Evolutionary conservation across 257 asterid genomes (phyloP).

Genomic region (Nicotiana undulata): DNA sequence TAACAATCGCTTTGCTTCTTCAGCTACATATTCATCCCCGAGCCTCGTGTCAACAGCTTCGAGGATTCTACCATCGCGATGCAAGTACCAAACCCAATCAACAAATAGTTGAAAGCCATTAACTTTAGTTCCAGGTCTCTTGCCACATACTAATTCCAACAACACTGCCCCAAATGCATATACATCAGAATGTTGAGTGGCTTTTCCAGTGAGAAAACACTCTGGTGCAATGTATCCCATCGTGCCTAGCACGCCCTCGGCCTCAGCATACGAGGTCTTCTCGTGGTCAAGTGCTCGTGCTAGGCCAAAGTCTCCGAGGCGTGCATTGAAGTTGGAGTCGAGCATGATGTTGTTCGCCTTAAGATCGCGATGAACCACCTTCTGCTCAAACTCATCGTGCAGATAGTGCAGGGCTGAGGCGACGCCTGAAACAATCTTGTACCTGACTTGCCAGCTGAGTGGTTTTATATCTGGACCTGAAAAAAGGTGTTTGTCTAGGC

Average conservation of each 20-base stretch:
- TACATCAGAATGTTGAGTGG: background rate
- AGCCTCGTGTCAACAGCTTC: background rate
- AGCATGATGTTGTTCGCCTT: background rate
- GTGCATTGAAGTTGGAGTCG: background rate
- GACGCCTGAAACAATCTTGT: background rate
- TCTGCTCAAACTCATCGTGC: background rate
- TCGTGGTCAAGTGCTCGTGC: background rate
- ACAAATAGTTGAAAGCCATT: background rate
- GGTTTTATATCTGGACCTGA: background rate
- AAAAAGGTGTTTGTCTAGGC: background rate
- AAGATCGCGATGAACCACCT: background rate
- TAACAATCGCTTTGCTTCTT: constrained; percentile 27
- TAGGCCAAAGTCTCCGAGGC: background rate
- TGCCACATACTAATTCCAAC: background rate
- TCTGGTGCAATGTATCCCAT: background rate
- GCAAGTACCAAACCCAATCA: background rate
- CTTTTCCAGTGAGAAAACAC: background rate
- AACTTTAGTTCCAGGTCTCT: background rate
- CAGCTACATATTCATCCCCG: constrained; percentile 16
- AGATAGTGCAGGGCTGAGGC: background rate
- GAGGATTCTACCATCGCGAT: background rate
- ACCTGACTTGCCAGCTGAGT: background rate
- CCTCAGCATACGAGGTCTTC: background rate
- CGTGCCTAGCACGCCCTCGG: background rate
- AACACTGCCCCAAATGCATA: background rate